Base-by-base conservation (phyloP, 768 basidiomycete genomes). In the Russula earlei region DNA sequence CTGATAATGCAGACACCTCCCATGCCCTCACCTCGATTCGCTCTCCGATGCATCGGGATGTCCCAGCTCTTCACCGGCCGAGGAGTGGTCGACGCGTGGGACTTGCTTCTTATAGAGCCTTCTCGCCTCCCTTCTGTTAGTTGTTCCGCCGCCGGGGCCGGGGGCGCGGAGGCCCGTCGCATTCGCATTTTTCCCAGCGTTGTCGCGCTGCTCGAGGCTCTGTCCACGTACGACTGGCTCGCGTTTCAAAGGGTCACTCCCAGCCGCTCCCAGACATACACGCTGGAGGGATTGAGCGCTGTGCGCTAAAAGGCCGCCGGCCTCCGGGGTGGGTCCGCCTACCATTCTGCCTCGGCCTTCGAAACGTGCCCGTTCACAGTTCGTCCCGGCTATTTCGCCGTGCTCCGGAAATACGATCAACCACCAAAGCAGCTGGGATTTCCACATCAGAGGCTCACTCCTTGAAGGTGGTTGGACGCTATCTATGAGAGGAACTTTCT, bases 221-320 rank as follows among this genome's bases (percentile, higher is more conserved):
- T 91, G 24, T 85, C 87, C 0, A 90, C 90, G 3, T 89, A 81
- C 67, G 74, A 77, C 15, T 89, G 80, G 80, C 81, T 92, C 37
- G 70, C 73, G 14, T 70, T 76, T 19, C 82, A 76, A 17, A 87
- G 87, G 24, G 91, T 92, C 62, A 79, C 78, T 3, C 91, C 91
- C 14, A 77, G 76, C n/a, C 69, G 72, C 3, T 72, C 68, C 56
- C 65, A 69, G 61, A 86, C 85, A 0, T 82, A 81, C 67, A 79
- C 79, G 0, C 74, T 86, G 17, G 70, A 78, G 14, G 64, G 73
- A 10, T 65, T 88, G 45, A 73, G 74, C 11, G 65, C n/a, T n/a
- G 74, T 37, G 86, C 84, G 2, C 70, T 89, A 46, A 72, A 77
- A 66, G 54, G n/a, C n/a, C n/a, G n/a, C n/a, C 69, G 12, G 80